Base-by-base conservation (phyloP, 495 filamentous ascomycete genomes). In the Hypoxylon crocopeplum region DNA sequence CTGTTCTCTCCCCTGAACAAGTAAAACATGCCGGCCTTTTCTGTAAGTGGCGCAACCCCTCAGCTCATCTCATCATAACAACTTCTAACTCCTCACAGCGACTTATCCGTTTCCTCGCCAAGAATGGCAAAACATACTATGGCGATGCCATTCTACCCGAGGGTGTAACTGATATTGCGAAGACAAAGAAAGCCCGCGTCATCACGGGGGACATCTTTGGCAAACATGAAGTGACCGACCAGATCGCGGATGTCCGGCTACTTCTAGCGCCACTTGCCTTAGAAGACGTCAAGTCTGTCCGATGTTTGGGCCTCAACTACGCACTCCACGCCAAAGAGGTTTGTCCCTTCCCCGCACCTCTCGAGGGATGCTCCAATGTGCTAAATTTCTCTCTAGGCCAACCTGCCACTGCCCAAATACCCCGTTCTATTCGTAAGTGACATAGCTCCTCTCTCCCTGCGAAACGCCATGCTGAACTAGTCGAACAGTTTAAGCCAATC, bases 261-360 rank as follows among this genome's bases (percentile, higher is more conserved):
- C 78, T 94, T 3, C 80, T 93, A 12, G 73, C 88, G 1, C 91
- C 91, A 2, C 69, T 95, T 22, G 83, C 88, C 1, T 75, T 79
- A 11, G 77, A 84, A 39, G 85, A 92, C 55, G 82, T 91, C 50
- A 81, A 79, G 62, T 90, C 89, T 3, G 87, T 94, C 22, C 83
- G 91, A 50, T 93, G 89, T 59, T 67, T 96, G 22, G 90, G 91
- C 12, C 75, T 94, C 16, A 94, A 95, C 73, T 95, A 95, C 67
- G 86, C 84, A 38, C 76, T 87, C 47, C 91, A 94, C 63, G 91
- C 91, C 2, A 86, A 85, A 63, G 91, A 94, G 78, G 76, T 83
- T 56, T 39, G 48, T 19, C 21, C 22, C 30, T 56, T 39, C 19
- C 29, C 29, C 1, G 12, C 16, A 16, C 39, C 56, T 62, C 21